These are phyloP conservation scores for Pyrenochaeta sp. DNA, from an alignment of 2,329 filamentous ascomycete species.

Conservation along the genomic window DNA sequence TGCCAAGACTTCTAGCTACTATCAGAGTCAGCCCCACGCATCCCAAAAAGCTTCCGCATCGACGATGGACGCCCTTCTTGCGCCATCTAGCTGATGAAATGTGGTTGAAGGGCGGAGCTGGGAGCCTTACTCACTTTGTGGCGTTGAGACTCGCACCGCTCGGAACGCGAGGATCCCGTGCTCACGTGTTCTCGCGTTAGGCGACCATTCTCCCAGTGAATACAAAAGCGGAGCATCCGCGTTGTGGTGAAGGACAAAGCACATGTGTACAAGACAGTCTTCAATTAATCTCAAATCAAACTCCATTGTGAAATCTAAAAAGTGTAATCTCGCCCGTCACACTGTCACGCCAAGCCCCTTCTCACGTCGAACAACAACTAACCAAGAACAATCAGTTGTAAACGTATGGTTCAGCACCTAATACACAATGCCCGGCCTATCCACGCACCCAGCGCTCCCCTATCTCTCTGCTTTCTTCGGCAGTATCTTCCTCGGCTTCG, in stretches of 20 bases:
- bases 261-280: too few relatives aligned
- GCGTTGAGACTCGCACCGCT: background rate
- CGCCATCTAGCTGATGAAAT: background rate
- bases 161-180: conserved; percentile 2
- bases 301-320: too few relatives aligned
- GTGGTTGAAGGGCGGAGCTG: background rate
- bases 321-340: too few relatives aligned
- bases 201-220: background rate
- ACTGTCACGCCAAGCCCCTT: too few relatives aligned
- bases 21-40: too few relatives aligned
- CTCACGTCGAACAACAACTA: too few relatives aligned
- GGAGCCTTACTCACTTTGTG: background rate
- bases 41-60: background rate
- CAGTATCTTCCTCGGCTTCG: conserved; percentile 47
- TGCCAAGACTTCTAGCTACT: too few relatives aligned
- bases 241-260: too few relatives aligned
- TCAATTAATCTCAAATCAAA: too few relatives aligned
- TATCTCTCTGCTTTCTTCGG: conserved; percentile 32
- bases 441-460: conserved; percentile 16
- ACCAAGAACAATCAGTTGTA: background rate
- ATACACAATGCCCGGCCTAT: conserved; percentile 4
- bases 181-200: conserved; percentile 5
- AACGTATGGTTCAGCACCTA: background rate
- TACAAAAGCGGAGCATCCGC: conserved; percentile 2
- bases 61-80: background rate